A percentile compares a stretch with the other conserved stretches of the same genome.
Conservation (phyloP, 228 moss, liverwort and hornwort species). For the Sphagnum fallax region DNA sequence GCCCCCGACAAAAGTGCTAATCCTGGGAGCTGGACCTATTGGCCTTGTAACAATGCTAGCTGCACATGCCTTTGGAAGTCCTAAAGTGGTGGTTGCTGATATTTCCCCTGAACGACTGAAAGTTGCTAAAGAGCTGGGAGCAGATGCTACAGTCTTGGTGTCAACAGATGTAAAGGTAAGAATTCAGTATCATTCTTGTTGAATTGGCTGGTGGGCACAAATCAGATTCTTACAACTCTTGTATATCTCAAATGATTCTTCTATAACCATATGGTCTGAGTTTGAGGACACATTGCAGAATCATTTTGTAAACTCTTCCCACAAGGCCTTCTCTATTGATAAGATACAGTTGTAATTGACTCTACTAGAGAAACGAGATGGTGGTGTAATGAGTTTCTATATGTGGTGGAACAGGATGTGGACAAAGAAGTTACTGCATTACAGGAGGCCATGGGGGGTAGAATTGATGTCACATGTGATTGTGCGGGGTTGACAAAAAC, state of each 20-base stretch:
- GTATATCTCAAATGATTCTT: too few species aligned
- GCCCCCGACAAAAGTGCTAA: constrained; percentile 50
- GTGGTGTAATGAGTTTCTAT: too few species aligned
- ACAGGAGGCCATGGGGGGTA: constrained; percentile 33
- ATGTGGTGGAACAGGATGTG: constrained; percentile 25
- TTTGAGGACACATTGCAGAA: too few species aligned
- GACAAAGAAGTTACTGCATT: constrained; percentile 43
- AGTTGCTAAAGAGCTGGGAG: constrained; percentile 60
- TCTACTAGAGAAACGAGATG: too few species aligned
- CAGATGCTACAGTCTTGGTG: constrained; percentile 46
- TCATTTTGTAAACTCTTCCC: too few species aligned
- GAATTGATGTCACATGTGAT: constrained; percentile 68
- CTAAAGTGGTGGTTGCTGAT: constrained; percentile 57
- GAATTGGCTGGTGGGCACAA: too few species aligned
- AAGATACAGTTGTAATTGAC: too few species aligned
- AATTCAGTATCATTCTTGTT: neutral
- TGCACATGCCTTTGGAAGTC: constrained; percentile 75
- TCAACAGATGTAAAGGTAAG: constrained; percentile 35
- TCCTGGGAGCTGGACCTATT: constrained; percentile 92
- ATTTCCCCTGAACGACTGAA: constrained; percentile 50
- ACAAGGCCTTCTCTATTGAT: too few species aligned
- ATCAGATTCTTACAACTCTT: too few species aligned
- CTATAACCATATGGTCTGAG: neutral
- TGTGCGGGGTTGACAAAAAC: constrained; percentile 80
- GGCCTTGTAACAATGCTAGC: constrained; percentile 69